Conservation (phyloP, 306 rosid genomes). For the Quercus variabilis region DNA sequence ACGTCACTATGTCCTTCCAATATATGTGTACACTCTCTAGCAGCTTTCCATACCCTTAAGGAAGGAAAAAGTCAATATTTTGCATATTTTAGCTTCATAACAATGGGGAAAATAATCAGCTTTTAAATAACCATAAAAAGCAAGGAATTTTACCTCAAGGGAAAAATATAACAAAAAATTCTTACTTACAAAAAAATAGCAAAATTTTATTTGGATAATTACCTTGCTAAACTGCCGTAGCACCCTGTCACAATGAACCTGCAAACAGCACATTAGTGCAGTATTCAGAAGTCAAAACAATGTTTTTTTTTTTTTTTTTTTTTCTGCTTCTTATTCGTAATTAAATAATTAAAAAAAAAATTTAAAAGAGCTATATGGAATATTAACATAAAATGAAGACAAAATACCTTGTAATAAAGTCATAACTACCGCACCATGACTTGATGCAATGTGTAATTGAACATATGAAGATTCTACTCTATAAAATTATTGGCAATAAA, state of each 20-base stretch:
- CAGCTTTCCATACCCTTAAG: slow-evolving; percentile 71
- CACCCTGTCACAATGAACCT: slow-evolving; percentile 96
- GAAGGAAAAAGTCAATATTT: background rate
- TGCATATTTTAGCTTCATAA: background rate
- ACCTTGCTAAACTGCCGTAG: slow-evolving; percentile 89
- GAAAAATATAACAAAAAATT: background rate
- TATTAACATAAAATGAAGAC: background rate
- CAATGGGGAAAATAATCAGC: slow-evolving; percentile 11
- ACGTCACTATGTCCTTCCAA: slow-evolving; percentile 84
- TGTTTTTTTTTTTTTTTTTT: background rate
- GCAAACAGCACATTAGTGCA: slow-evolving; percentile 28
- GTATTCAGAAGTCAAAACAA: background rate
- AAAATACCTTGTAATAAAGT: background rate
- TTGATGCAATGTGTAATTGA: background rate
- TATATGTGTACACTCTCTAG: slow-evolving; percentile 72
- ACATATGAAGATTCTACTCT: background rate
- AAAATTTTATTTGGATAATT: slow-evolving; percentile 1
- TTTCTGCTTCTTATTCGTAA: background rate
- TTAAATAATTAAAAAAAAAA: background rate
- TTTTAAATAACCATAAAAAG: background rate
- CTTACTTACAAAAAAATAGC: background rate
- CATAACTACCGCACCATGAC: background rate
- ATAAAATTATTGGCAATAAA: background rate
- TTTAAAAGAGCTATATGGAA: background rate
- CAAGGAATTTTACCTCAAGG: background rate